Base-by-base conservation (phyloP, 2,329 filamentous ascomycete species). In the Aspergillus sp. region DNA sequence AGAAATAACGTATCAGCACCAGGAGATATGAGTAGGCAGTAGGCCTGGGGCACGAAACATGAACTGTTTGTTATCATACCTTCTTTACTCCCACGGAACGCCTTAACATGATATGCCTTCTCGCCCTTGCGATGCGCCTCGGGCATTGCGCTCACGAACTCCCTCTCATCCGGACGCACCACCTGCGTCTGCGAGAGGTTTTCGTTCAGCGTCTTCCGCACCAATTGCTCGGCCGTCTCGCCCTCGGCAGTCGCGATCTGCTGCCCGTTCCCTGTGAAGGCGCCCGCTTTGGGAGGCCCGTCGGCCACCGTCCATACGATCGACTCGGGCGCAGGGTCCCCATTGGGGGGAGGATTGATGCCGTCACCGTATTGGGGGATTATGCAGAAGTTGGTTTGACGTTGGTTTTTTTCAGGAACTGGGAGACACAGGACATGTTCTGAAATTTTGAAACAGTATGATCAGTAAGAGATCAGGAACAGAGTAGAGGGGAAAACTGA, bases 61-160 rank as follows among this genome's bases (percentile, higher is more conserved):
- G 6, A 18, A 26, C 49, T 58, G 51, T 29, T 65, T 20, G 20
- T 20, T 20, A 20, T 20, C 72, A 62, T 71, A 85, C 85, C 85
- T 73, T 89, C 86, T 79, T 89, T 89, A 67, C 84, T 87, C 3
- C 86, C 86, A 46, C 84, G 75, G 71, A 86, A 85, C 12, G 83
- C 85, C 67, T 87, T 88, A 51, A 87, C 84, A 67, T 88, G 85
- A 66, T 82, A 87, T 52, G 84, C 85, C 65, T 84, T 85, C 70
- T 88, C 86, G 47, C 81, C 81, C 69, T 88, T 88, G 2, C 85
- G 80, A 69, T 87, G 85, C 53, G 82, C 78, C 69, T 88, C 85
- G 2, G 82, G 80, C 52, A 83, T 82, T 2, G 84, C 83, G 69
- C 85, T 87, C 54, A 81, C 81, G 65, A 88, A 88, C 59, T 87